Evolutionary conservation across 2,329 filamentous ascomycete genomes (phyloP), one percentile per base, ranked within the genome.

Genomic region (Ceratocystis cubensis): DNA sequence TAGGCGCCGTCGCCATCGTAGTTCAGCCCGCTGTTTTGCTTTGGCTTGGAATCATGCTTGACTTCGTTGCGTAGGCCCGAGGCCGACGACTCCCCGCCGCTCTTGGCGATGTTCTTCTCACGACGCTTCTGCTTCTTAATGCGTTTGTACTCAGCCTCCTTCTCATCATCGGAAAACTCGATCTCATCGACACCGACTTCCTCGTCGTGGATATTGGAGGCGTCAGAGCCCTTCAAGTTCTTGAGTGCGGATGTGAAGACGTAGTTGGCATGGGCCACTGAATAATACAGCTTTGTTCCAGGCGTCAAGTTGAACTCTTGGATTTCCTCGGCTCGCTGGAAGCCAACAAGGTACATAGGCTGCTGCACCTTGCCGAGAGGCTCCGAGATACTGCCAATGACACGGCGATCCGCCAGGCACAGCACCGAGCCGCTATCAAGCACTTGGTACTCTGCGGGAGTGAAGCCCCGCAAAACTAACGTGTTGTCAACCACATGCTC

Each of bases 161-260:
- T 88, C 76, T 99, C 94, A 72, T 99, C 94, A 71, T 99, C 94
- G 0, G 93, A 96, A 74, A 97, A 97, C 73, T 97, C 94, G 71
- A 91, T 83, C 74, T 97, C 93, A 46, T 96, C 89, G 41, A 88
- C 87, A 17, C 78, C 85, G 6, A 91, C 82, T 76, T 97, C 93
- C 75, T 99, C 94, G 71, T 97, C 94, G 75, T 96, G 88, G 65
- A 96, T 82, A 73, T 97, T 97, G 64, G 91, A 96, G 7, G 94
- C 93, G 75, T 99, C 94, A 8, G 91, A 94, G 68, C 91, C 91
- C 77, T 96, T 97, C 72, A 88, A 74, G 64, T 81, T 82, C 75
- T 88, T 88, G 67, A 97, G 78, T 5, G 87, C 85, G 74, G 94
- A 84, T 0, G 93, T 96, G 73, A 96, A 94, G 66, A 96, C 90